A percentile compares a stretch with the other conserved stretches of the same genome.
phyloP scores from a whole-genome alignment of 75 land plant species.

The Pinus tabuliformis region DNA sequence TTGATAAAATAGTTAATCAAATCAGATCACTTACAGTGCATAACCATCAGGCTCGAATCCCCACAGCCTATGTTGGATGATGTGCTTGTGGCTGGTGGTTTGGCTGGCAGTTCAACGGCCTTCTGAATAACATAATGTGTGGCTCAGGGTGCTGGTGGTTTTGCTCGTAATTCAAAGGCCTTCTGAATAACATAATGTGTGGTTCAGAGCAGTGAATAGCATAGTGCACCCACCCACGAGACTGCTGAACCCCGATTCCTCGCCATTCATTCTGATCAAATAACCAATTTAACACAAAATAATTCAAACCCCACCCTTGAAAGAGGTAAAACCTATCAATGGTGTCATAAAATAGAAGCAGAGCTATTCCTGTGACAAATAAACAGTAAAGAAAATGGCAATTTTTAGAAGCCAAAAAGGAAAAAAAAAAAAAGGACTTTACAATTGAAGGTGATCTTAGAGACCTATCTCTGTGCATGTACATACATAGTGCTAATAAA shows the following conservation, averaged over 20 bases:
- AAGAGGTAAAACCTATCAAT: too few relatives aligned
- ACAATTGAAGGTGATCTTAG: too few relatives aligned
- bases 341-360: too few relatives aligned
- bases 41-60: too few relatives aligned
- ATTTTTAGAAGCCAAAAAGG: neutral
- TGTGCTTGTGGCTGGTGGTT: slow-evolving; percentile 1
- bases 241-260: slow-evolving; percentile 88
- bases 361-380: neutral
- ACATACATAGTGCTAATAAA: too few relatives aligned
- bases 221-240: slow-evolving; percentile 92
- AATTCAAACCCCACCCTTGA: too few relatives aligned
- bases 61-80: too few relatives aligned
- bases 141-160: slow-evolving; percentile 58
- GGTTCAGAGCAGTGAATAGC: slow-evolving; percentile 88
- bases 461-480: too few relatives aligned
- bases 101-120: too few relatives aligned
- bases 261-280: slow-evolving; percentile 73
- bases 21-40: too few relatives aligned
- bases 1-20: too few relatives aligned
- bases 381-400: neutral
- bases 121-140: too few relatives aligned
- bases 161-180: slow-evolving; percentile 33
- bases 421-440: neutral
- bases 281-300: neutral
- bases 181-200: slow-evolving; percentile 87